Evolutionary conservation across 2,329 filamentous ascomycete species (phyloP).

Genomic region (Mollisiaceae sp.): DNA sequence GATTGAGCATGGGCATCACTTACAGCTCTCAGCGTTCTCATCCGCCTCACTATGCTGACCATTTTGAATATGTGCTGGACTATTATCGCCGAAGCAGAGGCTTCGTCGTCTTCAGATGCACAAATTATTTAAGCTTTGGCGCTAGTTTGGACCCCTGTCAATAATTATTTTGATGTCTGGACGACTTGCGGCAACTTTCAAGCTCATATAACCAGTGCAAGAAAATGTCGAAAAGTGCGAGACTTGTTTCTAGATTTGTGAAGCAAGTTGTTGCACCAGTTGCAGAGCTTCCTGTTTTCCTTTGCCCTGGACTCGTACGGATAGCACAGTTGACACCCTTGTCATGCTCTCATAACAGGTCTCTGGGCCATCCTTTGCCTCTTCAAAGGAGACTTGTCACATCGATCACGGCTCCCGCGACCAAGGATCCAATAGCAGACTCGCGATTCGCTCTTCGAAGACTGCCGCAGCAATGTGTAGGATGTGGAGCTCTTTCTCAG

Average conservation of each 20-base stretch:
- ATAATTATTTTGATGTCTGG: conserved; percentile 26
- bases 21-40: conserved; percentile 76
- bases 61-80: conserved; percentile 45
- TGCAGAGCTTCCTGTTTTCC: conserved; percentile 52
- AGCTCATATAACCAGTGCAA: background rate
- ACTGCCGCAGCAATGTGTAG: conserved; percentile 64
- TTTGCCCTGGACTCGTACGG: conserved; percentile 50
- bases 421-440: background rate
- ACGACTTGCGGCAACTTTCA: background rate
- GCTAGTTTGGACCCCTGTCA: conserved; percentile 35
- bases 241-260: conserved; percentile 27
- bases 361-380: conserved; percentile 17
- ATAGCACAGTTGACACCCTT: conserved; percentile 7
- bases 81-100: conserved; percentile 17
- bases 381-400: conserved; percentile 23
- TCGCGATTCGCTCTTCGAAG: conserved; percentile 13
- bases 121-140: conserved; percentile 38
- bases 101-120: conserved; percentile 15
- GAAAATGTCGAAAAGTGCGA: conserved; percentile 30
- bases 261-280: conserved; percentile 27
- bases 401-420: background rate
- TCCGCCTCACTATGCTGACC: conserved; percentile 67
- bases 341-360: conserved; percentile 12
- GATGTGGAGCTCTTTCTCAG: conserved; percentile 70
- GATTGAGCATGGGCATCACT: conserved; percentile 44